Percentiles rank a stretch among this genome's conserved stretches.
phyloP scores from a whole-genome alignment of 257 asterid genomes.

The Capsicum baccatum region DNA sequence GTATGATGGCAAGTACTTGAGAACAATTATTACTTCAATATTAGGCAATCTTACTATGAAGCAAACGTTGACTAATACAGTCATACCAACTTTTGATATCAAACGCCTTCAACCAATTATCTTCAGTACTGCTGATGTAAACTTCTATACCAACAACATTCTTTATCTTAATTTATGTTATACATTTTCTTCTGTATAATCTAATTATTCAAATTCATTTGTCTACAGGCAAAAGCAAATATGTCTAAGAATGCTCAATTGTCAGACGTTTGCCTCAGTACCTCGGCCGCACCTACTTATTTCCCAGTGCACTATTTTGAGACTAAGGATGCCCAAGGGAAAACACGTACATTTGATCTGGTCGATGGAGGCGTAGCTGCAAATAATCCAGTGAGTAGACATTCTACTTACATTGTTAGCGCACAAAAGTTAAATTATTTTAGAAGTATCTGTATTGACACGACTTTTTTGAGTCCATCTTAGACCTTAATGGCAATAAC shows the following conservation, averaged over 20 bases:
- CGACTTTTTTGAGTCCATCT: background rate
- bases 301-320: constrained; percentile 71
- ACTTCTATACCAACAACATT: background rate
- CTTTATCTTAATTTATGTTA: background rate
- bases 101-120: constrained; percentile 54
- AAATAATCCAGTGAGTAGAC: constrained; percentile 61
- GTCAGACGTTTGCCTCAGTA: constrained; percentile 64
- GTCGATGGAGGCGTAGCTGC: constrained; percentile 74
- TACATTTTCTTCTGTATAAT: background rate
- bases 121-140: constrained; percentile 58
- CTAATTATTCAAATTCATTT: background rate
- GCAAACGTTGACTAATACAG: constrained; percentile 47
- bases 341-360: constrained; percentile 45
- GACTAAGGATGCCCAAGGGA: constrained; percentile 47
- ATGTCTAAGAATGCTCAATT: constrained; percentile 53
- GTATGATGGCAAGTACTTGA: constrained; percentile 54
- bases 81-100: constrained; percentile 61
- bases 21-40: constrained; percentile 36
- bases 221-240: constrained; percentile 48
- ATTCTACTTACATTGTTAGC: background rate
- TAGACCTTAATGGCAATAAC: constrained; percentile 62
- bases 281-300: constrained; percentile 72
- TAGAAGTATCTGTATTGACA: background rate
- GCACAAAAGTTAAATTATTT: background rate
- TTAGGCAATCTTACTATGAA: constrained; percentile 48